Evolutionary conservation across 441 rosid genomes (phyloP).

Genomic region (Erodium moschatum): DNA sequence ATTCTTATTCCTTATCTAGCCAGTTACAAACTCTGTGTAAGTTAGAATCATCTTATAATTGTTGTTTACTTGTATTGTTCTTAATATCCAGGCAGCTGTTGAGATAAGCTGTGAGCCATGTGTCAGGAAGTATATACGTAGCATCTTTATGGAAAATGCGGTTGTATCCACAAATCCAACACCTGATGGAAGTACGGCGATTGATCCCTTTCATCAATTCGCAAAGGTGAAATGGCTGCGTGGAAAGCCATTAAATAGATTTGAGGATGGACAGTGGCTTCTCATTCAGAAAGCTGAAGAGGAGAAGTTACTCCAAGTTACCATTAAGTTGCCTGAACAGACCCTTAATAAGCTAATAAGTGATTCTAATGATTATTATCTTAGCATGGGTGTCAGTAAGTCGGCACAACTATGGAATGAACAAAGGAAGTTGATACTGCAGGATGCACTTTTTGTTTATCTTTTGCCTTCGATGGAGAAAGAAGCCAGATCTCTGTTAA

Average conservation of each 20-base stretch:
- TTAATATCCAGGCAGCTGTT: constrained; percentile 64
- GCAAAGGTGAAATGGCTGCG: constrained; percentile 83
- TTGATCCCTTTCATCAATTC: constrained; percentile 82
- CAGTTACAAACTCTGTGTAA: constrained; percentile 5
- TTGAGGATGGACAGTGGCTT: constrained; percentile 93
- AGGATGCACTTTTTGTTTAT: constrained; percentile 64
- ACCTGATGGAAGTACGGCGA: constrained; percentile 62
- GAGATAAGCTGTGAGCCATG: constrained; percentile 96
- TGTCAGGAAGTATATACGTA: constrained; percentile 66
- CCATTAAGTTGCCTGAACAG: constrained; percentile 61
- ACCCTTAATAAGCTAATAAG: constrained; percentile 37
- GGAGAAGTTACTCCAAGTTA: constrained; percentile 87
- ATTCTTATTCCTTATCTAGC: background rate
- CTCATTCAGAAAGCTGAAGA: constrained; percentile 97
- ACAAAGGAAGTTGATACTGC: constrained; percentile 67
- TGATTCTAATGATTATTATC: constrained; percentile 56
- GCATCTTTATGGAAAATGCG: constrained; percentile 65
- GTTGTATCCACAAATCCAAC: constrained; percentile 85
- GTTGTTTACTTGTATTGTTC: constrained; percentile 8
- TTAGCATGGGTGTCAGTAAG: constrained; percentile 81
- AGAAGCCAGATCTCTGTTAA: constrained; percentile 78
- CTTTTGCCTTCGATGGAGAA: constrained; percentile 89
- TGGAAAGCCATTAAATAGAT: constrained; percentile 72
- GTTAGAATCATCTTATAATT: constrained; percentile 9
- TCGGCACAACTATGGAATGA: constrained; percentile 97